phyloP scores from a whole-genome alignment of 345 rosid species.

The Raphanus sativus region DNA sequence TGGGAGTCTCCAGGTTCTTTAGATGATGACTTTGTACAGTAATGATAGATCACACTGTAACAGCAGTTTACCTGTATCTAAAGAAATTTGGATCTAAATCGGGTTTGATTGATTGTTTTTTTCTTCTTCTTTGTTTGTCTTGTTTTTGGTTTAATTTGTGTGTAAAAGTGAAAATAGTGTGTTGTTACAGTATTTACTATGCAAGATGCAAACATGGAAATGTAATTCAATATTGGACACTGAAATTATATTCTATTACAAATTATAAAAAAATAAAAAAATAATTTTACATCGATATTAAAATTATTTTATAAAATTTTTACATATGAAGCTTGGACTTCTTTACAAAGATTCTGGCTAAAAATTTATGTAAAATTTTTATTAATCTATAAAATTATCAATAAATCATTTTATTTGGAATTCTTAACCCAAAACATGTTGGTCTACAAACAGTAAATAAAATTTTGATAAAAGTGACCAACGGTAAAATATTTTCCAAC shows the following conservation, averaged over 20 bases:
- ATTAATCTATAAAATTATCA: no score
- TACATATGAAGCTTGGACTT: no score
- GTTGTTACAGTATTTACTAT: no score
- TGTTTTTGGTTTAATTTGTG: not conserved
- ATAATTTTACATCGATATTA: no score
- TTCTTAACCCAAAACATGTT: not conserved
- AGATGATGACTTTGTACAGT: conserved; percentile 26
- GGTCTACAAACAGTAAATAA: not conserved
- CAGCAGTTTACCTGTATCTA: not conserved
- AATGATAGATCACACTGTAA: conserved; percentile 21
- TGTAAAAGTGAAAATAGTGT: not conserved
- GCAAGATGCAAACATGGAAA: no score
- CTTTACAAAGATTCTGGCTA: no score
- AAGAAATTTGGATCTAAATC: not conserved
- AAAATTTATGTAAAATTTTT: no score
- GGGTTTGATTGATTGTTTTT: conserved; percentile 17
- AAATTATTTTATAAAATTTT: no score
- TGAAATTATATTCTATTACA: no score
- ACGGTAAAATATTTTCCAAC: not conserved
- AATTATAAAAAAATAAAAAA: no score
- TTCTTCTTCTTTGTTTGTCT: not conserved
- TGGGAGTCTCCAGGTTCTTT: not conserved
- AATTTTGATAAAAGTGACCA: not conserved
- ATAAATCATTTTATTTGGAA: not conserved
- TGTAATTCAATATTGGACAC: no score